Base-by-base conservation (phyloP, 2,329 filamentous ascomycete species). In the Neonectria faginata region DNA sequence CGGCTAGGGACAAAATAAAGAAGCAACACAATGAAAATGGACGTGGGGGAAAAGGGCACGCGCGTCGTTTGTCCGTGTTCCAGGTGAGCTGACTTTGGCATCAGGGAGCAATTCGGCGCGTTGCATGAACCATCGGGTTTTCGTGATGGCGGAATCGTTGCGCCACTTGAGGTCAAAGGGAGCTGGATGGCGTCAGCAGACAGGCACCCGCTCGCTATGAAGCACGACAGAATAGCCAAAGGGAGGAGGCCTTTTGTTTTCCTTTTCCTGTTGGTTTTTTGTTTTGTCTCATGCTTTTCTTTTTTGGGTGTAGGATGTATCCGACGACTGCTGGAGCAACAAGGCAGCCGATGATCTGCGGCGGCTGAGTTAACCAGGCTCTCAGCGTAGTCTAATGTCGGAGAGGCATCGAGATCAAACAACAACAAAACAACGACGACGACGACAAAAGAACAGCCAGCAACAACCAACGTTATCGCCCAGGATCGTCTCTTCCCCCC, bases 181-280 rank as follows among this genome's bases (percentile, higher is more conserved):
- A 64, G 47, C 29, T 33, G 36, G 33, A 70, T 73, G 69, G 65
- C 70, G 70, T 73, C 67, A 72, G 68, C 60, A 56, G 56, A 57
- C 31, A 29, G 53, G 65, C 54, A 25, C 42, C 62, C 60, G 59
- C 67, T 71, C 70, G 68, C 61, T 59, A 71, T 65, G 42, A 39
- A 63, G 61, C 61, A 64, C 56, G 61, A 56, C 55, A 56, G 56
- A 63, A 41, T 22, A 36, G 5, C n/a, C 39, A 41, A 50, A 3
- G 42, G 25, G 20, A 27, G 51, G 16, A 27, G 51, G 11, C 33
- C 33, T 51, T 41, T 48, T 50, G 12, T 36, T 42, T 45, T 61
- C 47, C 18, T 50, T 54, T 48, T 25, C 25, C 25, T 25, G 25
- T 25, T 25, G 25, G 25, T 25, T 25, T 25, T 25, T 12, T 41